phyloP scores from a whole-genome alignment of 1,139 yeast species.

The Kodamaea ohmeri region DNA sequence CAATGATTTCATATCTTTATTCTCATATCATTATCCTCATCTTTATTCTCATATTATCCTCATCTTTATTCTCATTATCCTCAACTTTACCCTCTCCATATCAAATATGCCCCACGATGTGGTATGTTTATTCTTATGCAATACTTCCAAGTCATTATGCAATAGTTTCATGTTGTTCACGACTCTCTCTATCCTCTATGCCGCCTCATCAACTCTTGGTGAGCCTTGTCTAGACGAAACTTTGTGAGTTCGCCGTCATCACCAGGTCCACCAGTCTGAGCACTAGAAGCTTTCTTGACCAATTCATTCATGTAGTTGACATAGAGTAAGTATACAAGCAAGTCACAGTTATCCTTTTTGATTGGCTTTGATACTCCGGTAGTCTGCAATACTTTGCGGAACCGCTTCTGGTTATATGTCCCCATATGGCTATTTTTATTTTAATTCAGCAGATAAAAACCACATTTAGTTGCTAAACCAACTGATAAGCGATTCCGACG shows the following conservation, averaged over 20 bases:
- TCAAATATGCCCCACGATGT: too few species aligned
- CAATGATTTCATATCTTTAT: too few species aligned
- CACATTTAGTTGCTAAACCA: too few species aligned
- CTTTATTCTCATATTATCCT: too few species aligned
- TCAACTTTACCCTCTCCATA: too few species aligned
- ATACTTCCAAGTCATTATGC: too few species aligned
- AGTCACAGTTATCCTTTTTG: slow-evolving; percentile 41
- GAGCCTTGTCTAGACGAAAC: slow-evolving; percentile 21
- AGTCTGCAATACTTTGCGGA: slow-evolving; percentile 20
- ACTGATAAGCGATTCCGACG: too few species aligned
- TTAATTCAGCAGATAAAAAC: too few species aligned
- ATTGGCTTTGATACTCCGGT: slow-evolving; percentile 15
- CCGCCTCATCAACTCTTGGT: slow-evolving; percentile 23
- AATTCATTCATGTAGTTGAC: slow-evolving; percentile 44
- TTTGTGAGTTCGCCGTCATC: slow-evolving; percentile 22
- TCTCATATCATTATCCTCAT: too few species aligned
- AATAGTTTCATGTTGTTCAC: not conserved
- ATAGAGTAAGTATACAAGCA: slow-evolving; percentile 49
- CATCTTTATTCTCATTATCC: too few species aligned
- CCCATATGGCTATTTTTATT: slow-evolving; percentile 13
- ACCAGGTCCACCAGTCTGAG: slow-evolving; percentile 31
- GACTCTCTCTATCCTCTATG: slow-evolving; percentile 29
- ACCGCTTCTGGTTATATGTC: slow-evolving; percentile 22
- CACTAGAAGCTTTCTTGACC: slow-evolving; percentile 34
- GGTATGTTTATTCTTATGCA: too few species aligned